Base-by-base conservation (phyloP, 208 protist genomes). In the Trypanosoma theileri region DNA sequence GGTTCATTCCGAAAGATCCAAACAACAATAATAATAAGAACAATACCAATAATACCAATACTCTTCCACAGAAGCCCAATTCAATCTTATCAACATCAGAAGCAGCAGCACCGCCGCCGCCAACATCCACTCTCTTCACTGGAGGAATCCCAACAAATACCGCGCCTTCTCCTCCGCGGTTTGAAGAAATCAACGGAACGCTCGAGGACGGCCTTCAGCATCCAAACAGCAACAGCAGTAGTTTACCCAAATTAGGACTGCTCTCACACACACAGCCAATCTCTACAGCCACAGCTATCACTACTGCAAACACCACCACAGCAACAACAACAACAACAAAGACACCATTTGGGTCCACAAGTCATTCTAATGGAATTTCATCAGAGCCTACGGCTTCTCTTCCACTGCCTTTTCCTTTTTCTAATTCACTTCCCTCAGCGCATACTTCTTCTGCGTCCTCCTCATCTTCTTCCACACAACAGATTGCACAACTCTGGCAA, bases 401-500 rank as follows among this genome's bases (percentile, higher is more conserved):
- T 56, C 11, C 51, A 26, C 13, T 48, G 10, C 1, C 16, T 17
- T 48, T 4, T n/a, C 44, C 44, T 11, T n/a, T n/a, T 17, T 3
- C 10, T 9, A 48, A 48, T 48, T 48, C 16, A n/a, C 16, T 17
- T n/a, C 44, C 44, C 16, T 48, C 44, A n/a, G 10, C 44, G 10
- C 44, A 22, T 1, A 56, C 11, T 28, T 28, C 42, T 3, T 26
- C 57, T 17, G 2, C 55, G 14, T 56, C 44, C 0, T 64, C 55
- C 0, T 54, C 66, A 8, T 64, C 57, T 28, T 53, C 41, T n/a
- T 40, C 66, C 28, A 31, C 67, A 22, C 51, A 64, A 42, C 59
- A 28, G 22, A 14, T 75, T 17, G 41, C 55, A 17, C 54, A 73
- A 22, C 55, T 73, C 13, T 69, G 74, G 55, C 56, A 55, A 50